Base-by-base conservation (phyloP, 768 basidiomycete genomes). In the Hydnum rufescens region DNA sequence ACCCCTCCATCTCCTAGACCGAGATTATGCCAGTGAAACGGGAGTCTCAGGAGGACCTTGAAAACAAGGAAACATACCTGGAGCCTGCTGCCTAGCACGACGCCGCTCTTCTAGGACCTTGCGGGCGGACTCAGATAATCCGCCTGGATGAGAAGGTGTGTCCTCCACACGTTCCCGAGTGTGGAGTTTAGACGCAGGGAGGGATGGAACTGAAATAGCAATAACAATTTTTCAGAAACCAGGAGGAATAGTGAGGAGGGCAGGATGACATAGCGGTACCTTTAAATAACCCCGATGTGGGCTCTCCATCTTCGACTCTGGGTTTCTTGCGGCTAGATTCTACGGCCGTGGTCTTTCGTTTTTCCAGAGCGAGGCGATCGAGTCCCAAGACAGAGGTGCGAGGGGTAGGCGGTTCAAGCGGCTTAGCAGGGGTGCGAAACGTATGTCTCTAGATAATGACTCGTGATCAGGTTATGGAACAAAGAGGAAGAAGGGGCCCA, bases 61-160 rank as follows among this genome's bases (percentile, higher is more conserved):
- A n/a, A n/a, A n/a, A n/a, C n/a, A 3, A 30, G 3, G 18, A 53
- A 60, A 48, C 59, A 19, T 51, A 78, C 84, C 82, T 67, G 71
- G 67, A 60, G 80, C 78, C 60, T 74, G 78, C 29, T 89, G 84
- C 54, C 75, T 69, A 54, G 72, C 75, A 55, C 71, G 71, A 54
- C 83, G 72, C 59, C 87, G 67, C 57, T 92, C 90, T 53, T 90
- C 88, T 28, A 96, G 65, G 54, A 74, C 67, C 57, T 72, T 70
- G 19, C 80, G 70, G 13, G 80, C 88, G 1, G 69, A 67, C 26
- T 86, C 82, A 1, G 87, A 84, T 19, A 99, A 67, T 16, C 93
- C 93, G 32, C 86, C 83, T 2, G 86, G 80, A 62, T 92, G 85
- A 19, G 92, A 93, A 0, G 93, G 93, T 0, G 93, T 97, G 58